Conservation (phyloP, 768 basidiomycete genomes). For the Thelephora aurantiotincta region DNA sequence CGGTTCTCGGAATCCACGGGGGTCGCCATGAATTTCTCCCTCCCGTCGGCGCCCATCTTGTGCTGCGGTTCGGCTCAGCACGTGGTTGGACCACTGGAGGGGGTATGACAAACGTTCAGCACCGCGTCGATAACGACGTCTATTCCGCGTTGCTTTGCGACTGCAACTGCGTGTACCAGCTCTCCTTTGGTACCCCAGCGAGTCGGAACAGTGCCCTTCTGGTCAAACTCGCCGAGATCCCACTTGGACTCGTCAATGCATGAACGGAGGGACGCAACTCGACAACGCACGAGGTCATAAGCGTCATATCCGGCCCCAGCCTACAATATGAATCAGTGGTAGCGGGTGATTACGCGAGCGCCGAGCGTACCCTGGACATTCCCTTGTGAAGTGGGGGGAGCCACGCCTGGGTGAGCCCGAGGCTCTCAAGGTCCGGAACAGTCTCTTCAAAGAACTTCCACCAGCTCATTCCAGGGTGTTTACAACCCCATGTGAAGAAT, state of each 20-base stretch:
- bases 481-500: constrained; percentile 75
- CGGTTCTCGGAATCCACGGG: constrained; percentile 62
- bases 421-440: constrained; percentile 41
- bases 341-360: not conserved
- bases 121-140: constrained; percentile 80
- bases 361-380: constrained; percentile 34
- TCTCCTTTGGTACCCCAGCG: constrained; percentile 85
- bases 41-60: constrained; percentile 72
- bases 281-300: constrained; percentile 57
- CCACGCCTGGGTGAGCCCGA: constrained; percentile 76
- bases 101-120: constrained; percentile 46
- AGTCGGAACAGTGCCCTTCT: constrained; percentile 56
- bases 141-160: constrained; percentile 55
- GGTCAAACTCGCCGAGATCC: constrained; percentile 79
- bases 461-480: constrained; percentile 50
- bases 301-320: constrained; percentile 72
- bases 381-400: constrained; percentile 77
- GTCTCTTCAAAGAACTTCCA: constrained; percentile 65
- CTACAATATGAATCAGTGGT: constrained; percentile 20
- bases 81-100: not conserved
- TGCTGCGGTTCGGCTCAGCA: constrained; percentile 31
- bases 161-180: constrained; percentile 49
- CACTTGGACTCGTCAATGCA: constrained; percentile 32
- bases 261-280: not conserved
- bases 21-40: constrained; percentile 54